Percentiles rank a stretch among this genome's conserved stretches.
Evolutionary conservation across 371 early-diverging fungal genomes (phyloP).

Genomic region (Rhizopus arrhizus): DNA sequence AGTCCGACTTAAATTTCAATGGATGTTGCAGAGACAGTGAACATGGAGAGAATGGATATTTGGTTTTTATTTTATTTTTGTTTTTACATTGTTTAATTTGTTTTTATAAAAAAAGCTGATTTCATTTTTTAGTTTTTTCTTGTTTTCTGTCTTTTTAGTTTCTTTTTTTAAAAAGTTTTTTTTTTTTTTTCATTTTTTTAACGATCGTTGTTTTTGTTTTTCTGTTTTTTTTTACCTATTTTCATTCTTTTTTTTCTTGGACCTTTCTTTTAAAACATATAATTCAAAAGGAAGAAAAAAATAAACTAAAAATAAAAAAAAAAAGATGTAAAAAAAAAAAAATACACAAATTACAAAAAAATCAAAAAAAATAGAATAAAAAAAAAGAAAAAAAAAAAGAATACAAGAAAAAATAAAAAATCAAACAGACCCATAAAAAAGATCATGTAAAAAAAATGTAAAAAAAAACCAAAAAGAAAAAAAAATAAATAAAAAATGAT

Average conservation of each 20-base stretch:
- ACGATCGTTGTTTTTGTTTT: neutral
- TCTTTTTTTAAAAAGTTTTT: neutral
- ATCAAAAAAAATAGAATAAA: neutral
- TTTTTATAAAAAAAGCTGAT: too few relatives aligned
- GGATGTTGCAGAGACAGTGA: too few relatives aligned
- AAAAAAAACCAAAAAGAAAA: constrained; percentile 18
- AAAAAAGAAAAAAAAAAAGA: constrained; percentile 2
- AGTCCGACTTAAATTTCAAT: too few relatives aligned
- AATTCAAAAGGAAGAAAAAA: constrained; percentile 2
- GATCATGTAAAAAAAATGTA: constrained; percentile 12
- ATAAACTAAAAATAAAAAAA: neutral
- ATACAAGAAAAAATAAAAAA: constrained; percentile 7
- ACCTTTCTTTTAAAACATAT: neutral
- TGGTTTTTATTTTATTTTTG: too few relatives aligned
- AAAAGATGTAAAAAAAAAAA: neutral
- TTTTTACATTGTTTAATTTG: too few relatives aligned
- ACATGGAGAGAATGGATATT: too few relatives aligned
- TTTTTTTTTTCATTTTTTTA: neutral
- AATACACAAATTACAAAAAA: constrained; percentile 1
- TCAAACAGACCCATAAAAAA: constrained; percentile 8
- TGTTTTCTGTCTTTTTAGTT: neutral
- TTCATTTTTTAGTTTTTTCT: constrained; percentile 62
- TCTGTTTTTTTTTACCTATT: neutral
- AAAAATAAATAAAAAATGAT: constrained; percentile 12
- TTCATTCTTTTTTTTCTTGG: neutral